Evolutionary conservation across 192 early-diverging fungal genomes (phyloP), one percentile per base, ranked within the genome.

Genomic region (Rhizoclosmatium globosum): DNA sequence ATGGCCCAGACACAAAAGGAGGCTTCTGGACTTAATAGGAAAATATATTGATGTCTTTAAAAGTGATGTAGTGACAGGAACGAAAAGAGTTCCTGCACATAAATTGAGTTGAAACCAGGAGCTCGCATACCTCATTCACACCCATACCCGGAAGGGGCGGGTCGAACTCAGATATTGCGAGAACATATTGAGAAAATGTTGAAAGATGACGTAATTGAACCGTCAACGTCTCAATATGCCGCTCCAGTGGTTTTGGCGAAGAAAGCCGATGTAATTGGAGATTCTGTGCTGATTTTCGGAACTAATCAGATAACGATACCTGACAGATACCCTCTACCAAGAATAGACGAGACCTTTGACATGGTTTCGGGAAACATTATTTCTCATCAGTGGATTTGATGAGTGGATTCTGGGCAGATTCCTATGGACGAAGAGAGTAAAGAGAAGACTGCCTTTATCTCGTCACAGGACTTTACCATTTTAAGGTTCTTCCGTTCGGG

Each of bases 301-400:
- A 17, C 64, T 92, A 2, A 90, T 69, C 58, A 45, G 17, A 44
- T 81, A 0, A 90, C 88, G 0, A 75, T 81, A 3, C 48, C 80
- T 47, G 82, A 92, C 64, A 71, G 67, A 15, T 88, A 88, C 71
- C 87, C 88, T 2, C 50, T 91, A 1, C 89, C 90, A 0, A 21
- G 70, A 11, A 89, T 90, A n/a, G 82, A 89, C 4, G 83, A 90
- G 1, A 21, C 80, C 1, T 70, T 91, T 21, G 6, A 7, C 7
- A 62, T 21, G 21, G 38, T 62, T 21, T 7, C 11, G 60, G 21
- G 21, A 19, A 39, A 23, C 21, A 62, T 21, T 62, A 21, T 21
- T 62, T 62, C 78, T 80, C 82, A 0, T 84, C 78, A 3, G 47
- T 89, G 1, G 89, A 93, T 67, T 57, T 91, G 2, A 61, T 64